A percentile compares a stretch with the other conserved stretches of the same genome.
Evolutionary conservation across 495 filamentous ascomycete genomes (phyloP).

Genomic region (Wilcoxina mikolae): DNA sequence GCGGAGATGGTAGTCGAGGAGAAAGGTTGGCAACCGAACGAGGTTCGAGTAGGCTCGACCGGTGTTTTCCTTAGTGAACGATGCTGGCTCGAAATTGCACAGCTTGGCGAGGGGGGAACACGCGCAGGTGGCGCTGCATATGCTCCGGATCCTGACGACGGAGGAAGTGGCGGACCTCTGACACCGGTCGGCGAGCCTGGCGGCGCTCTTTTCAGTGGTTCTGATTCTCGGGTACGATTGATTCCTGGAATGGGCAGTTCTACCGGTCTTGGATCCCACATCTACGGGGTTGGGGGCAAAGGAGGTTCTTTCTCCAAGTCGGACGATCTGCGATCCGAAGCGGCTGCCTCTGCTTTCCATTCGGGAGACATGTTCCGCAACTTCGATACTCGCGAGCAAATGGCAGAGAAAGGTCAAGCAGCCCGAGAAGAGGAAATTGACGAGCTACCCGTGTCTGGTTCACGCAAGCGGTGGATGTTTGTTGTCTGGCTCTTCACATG

Average conservation of each 20-base stretch:
- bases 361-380: constrained; percentile 96
- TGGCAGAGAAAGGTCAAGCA: constrained; percentile 90
- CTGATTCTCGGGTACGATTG: constrained; percentile 32
- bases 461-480: constrained; percentile 81
- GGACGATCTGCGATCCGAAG: constrained; percentile 74
- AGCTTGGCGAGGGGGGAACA: constrained; percentile 23
- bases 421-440: constrained; percentile 85
- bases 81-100: constrained; percentile 77
- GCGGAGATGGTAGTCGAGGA: constrained; percentile 77
- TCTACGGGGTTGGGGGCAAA: constrained; percentile 25
- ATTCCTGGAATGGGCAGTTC: constrained; percentile 32
- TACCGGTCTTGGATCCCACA: constrained; percentile 24
- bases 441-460: constrained; percentile 57
- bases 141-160: constrained; percentile 3
- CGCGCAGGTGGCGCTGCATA: constrained; percentile 29
- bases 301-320: constrained; percentile 76
- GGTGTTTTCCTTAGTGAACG: constrained; percentile 91
- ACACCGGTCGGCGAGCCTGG: constrained; percentile 25
- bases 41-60: constrained; percentile 78
- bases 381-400: constrained; percentile 79
- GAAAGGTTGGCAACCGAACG: constrained; percentile 78
- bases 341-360: constrained; percentile 72
- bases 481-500: constrained; percentile 77
- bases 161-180: constrained; percentile 16
- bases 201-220: constrained; percentile 25